These are phyloP conservation scores for Eucalyptus grandis DNA, from an alignment of 345 rosid species.

Conservation along the genomic window DNA sequence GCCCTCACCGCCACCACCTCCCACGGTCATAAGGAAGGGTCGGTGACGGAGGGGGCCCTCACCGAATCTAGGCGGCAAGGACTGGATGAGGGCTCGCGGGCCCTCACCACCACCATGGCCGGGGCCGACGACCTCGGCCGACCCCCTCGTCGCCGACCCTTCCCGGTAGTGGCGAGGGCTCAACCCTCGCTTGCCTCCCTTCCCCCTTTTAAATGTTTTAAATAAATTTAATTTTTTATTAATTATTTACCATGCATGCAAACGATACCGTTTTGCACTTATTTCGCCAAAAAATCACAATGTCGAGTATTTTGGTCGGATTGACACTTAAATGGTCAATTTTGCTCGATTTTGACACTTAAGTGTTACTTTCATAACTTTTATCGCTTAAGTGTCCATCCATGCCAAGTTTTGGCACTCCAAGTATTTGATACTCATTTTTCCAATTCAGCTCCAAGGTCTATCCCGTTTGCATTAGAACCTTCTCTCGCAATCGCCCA, in stretches of 20 bases:
- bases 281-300: fast-evolving
- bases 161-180: fast-evolving
- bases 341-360: no score
- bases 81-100: no score
- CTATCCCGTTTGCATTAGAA: no score
- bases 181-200: fast-evolving
- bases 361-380: no score
- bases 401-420: no score
- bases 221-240: no score
- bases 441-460: no score
- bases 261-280: fast-evolving
- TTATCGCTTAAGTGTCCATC: fast-evolving
- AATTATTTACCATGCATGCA: fast-evolving
- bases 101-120: no score
- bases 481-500: fast-evolving
- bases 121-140: fast-evolving
- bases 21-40: fast-evolving
- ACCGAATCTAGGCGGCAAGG: no score
- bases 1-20: fast-evolving
- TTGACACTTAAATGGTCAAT: fast-evolving
- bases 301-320: fast-evolving
- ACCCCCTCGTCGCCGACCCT: fast-evolving
- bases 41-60: no score
- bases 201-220: no score
- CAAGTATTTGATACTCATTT: fast-evolving